A percentile compares a stretch with the other conserved stretches of the same genome.
These are phyloP conservation scores for Phoma sp. DNA, from an alignment of 2,329 filamentous ascomycete species.

Conservation along the genomic window DNA sequence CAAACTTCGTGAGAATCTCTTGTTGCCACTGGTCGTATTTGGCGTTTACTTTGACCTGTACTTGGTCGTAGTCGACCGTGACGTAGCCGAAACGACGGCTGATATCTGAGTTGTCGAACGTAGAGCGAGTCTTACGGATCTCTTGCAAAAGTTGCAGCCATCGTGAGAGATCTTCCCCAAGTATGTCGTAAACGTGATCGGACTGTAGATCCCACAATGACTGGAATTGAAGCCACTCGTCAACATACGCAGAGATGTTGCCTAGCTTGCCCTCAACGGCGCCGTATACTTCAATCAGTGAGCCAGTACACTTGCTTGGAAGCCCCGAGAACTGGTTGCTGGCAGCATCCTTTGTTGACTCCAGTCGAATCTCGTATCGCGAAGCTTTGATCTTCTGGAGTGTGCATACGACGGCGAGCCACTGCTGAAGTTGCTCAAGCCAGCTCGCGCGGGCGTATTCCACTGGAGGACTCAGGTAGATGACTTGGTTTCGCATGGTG, in stretches of 20 bases:
- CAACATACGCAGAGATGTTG: conserved; percentile 83
- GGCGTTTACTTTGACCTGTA: conserved; percentile 97
- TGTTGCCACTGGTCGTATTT: conserved; percentile 99
- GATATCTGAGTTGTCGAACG: conserved; percentile 96
- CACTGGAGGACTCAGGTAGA: conserved; percentile 92
- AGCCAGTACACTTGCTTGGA: conserved; percentile 79
- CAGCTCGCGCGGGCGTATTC: conserved; percentile 92
- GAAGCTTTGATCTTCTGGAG: conserved; percentile 93
- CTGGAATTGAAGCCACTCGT: conserved; percentile 98
- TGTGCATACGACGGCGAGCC: conserved; percentile 92
- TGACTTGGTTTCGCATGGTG: conserved; percentile 97
- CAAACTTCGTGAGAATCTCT: conserved; percentile 94
- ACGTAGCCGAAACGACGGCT: conserved; percentile 92
- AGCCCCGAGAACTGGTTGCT: conserved; percentile 78
- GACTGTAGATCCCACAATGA: conserved; percentile 97
- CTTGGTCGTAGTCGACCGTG: conserved; percentile 96
- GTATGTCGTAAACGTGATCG: conserved; percentile 89
- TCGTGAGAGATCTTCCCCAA: conserved; percentile 87
- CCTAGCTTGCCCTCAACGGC: conserved; percentile 83
- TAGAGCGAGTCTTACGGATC: conserved; percentile 91
- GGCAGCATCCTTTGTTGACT: conserved; percentile 67
- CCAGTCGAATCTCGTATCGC: conserved; percentile 86
- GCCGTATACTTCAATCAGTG: conserved; percentile 79
- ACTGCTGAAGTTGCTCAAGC: conserved; percentile 90
- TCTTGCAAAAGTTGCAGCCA: conserved; percentile 98